Conservation (phyloP, 139 green algal genomes). For the Yamagishiella unicocca region DNA sequence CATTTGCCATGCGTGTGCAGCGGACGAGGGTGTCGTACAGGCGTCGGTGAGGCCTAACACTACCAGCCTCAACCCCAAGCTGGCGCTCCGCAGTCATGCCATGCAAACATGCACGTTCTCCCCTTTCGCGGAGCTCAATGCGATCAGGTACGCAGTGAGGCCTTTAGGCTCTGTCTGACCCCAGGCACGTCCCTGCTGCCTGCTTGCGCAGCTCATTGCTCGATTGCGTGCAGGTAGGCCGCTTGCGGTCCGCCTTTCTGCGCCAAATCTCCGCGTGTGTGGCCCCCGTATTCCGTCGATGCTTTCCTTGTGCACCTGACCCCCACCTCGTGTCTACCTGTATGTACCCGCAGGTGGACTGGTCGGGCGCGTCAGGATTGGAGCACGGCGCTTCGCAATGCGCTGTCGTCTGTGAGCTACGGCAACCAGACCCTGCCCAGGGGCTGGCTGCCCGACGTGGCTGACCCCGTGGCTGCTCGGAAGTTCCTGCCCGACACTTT, state of each 20-base stretch:
- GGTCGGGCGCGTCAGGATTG: background rate
- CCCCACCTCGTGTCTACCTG: too few relatives aligned
- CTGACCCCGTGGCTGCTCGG: background rate
- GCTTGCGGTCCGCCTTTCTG: too few relatives aligned
- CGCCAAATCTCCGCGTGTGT: too few relatives aligned
- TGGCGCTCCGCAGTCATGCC: background rate
- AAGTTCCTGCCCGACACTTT: constrained; percentile 13
- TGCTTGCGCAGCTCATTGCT: too few relatives aligned
- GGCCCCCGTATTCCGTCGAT: too few relatives aligned
- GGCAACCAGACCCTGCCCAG: background rate
- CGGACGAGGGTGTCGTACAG: too few relatives aligned
- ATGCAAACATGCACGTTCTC: constrained; percentile 1
- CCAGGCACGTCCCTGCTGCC: too few relatives aligned
- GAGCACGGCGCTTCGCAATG: background rate
- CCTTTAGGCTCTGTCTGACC: too few relatives aligned
- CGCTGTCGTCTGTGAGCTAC: background rate
- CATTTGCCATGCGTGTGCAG: too few relatives aligned
- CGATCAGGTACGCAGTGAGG: constrained; percentile 22
- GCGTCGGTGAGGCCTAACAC: background rate
- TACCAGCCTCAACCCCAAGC: constrained; percentile 5
- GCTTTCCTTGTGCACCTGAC: too few relatives aligned
- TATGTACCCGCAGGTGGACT: constrained; percentile 9
- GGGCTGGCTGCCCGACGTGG: background rate
- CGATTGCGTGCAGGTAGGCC: too few relatives aligned
- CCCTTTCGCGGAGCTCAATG: constrained; percentile 15